A percentile compares a stretch with the other conserved stretches of the same genome.
phyloP scores from a whole-genome alignment of 2,329 filamentous ascomycete genomes.

The Nemania sp. region DNA sequence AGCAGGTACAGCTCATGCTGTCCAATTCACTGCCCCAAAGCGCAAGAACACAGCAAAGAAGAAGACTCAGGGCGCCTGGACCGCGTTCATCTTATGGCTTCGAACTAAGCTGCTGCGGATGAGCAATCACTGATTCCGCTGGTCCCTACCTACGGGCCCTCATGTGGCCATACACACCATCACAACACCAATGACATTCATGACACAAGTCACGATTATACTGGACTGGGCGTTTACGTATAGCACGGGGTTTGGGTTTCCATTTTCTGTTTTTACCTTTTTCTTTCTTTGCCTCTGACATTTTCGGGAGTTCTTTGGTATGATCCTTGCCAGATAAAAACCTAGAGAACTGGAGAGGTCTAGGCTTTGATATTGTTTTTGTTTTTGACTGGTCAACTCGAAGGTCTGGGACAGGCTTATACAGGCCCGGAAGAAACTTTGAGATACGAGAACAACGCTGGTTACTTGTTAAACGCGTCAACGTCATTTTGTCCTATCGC shows the following conservation, averaged over 20 bases:
- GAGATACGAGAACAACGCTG: too few relatives aligned
- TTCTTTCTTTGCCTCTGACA: background rate
- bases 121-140: slow-evolving; percentile 32
- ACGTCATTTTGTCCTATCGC: too few relatives aligned
- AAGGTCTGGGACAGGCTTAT: too few relatives aligned
- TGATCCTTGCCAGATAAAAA: background rate
- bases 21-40: slow-evolving; percentile 48
- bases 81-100: slow-evolving; percentile 66
- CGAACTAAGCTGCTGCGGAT: slow-evolving; percentile 59
- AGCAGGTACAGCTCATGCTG: slow-evolving; percentile 47
- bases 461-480: too few relatives aligned
- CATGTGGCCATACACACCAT: background rate
- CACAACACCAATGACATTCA: slow-evolving; percentile 12
- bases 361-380: slow-evolving; percentile 9
- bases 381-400: slow-evolving; percentile 6
- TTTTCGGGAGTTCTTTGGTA: slow-evolving; percentile 15
- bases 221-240: slow-evolving; percentile 33
- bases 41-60: slow-evolving; percentile 58
- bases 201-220: slow-evolving; percentile 22
- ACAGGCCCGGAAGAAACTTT: too few relatives aligned
- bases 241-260: slow-evolving; percentile 16
- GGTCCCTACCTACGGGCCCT: background rate
- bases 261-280: background rate
- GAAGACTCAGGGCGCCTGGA: slow-evolving; percentile 66
- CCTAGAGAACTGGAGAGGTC: slow-evolving; percentile 5